Conservation (phyloP, 352 stramenopile species). For the Pythium sukuiense region DNA sequence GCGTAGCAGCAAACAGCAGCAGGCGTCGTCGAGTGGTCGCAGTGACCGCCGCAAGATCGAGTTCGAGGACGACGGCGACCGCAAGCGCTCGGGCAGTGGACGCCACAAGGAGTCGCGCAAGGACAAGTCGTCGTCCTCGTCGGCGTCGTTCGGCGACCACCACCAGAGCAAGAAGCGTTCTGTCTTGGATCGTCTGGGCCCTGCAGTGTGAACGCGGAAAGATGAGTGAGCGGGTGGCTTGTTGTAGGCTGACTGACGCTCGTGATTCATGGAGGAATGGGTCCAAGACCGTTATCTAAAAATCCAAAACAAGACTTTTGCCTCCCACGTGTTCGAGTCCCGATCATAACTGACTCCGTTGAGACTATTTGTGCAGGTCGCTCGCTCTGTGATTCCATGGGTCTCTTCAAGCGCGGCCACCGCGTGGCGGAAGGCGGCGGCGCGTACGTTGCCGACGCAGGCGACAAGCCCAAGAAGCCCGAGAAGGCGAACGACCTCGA, state of each 20-base stretch:
- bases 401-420: conserved; percentile 28
- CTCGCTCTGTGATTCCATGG: conserved; percentile 13
- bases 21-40: conserved; percentile 15
- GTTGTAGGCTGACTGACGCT: neutral
- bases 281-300: conserved; percentile 4
- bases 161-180: conserved; percentile 82
- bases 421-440: conserved; percentile 23
- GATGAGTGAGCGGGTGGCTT: neutral
- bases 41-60: conserved; percentile 48
- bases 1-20: conserved; percentile 20
- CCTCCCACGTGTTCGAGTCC: neutral
- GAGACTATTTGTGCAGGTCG: neutral
- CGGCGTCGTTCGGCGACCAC: conserved; percentile 57
- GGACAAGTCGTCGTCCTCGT: conserved; percentile 14
- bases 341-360: neutral
- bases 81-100: conserved; percentile 30
- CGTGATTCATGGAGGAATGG: neutral
- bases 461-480: conserved; percentile 2
- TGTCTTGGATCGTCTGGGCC: conserved; percentile 78
- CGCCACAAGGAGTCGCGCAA: conserved; percentile 38
- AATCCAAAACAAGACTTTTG: conserved; percentile 9
- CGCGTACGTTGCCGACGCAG: neutral
- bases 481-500: conserved; percentile 36
- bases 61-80: conserved; percentile 44
- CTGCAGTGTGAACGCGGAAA: conserved; percentile 42